These are phyloP conservation scores for Populus ilicifolia DNA, from an alignment of 345 rosid species.

Conservation along the genomic window DNA sequence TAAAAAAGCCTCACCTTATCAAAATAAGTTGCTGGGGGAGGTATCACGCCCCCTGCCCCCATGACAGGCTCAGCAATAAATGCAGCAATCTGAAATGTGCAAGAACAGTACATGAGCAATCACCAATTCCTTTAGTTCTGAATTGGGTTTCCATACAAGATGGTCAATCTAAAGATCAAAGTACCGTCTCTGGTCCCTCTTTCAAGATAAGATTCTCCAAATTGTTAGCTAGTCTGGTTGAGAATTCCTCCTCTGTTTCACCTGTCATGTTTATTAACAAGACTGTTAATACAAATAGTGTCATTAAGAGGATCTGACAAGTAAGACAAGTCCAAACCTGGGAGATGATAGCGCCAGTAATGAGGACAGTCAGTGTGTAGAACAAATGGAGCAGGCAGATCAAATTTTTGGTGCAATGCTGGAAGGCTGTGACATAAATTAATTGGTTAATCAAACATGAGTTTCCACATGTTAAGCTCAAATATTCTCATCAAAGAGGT, in stretches of 20 bases:
- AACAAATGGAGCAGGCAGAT: constrained; percentile 93
- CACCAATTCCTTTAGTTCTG: background rate
- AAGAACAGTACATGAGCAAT: constrained; percentile 16
- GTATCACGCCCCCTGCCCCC: constrained; percentile 98
- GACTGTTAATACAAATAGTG: background rate
- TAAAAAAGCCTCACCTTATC: constrained; percentile 57
- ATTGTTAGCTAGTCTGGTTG: constrained; percentile 81
- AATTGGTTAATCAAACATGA: constrained; percentile 3
- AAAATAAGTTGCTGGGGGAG: constrained; percentile 91
- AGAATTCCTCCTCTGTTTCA: constrained; percentile 90
- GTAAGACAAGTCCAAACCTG: constrained; percentile 42
- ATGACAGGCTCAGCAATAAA: constrained; percentile 96
- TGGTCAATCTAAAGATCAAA: constrained; percentile 8
- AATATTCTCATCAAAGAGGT: background rate
- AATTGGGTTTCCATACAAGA: background rate
- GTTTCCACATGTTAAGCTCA: constrained; percentile 2
- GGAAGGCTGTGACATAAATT: constrained; percentile 55
- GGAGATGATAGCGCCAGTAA: constrained; percentile 93
- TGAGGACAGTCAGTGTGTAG: constrained; percentile 96
- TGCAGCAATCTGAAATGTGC: constrained; percentile 70
- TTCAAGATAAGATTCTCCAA: constrained; percentile 83
- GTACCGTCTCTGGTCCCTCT: constrained; percentile 97
- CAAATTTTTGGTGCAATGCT: constrained; percentile 84
- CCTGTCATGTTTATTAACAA: constrained; percentile 42
- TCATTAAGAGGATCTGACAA: background rate